These are phyloP conservation scores for Edaphochlamys debaryana DNA, from an alignment of 139 green algal species.

Conservation along the genomic window DNA sequence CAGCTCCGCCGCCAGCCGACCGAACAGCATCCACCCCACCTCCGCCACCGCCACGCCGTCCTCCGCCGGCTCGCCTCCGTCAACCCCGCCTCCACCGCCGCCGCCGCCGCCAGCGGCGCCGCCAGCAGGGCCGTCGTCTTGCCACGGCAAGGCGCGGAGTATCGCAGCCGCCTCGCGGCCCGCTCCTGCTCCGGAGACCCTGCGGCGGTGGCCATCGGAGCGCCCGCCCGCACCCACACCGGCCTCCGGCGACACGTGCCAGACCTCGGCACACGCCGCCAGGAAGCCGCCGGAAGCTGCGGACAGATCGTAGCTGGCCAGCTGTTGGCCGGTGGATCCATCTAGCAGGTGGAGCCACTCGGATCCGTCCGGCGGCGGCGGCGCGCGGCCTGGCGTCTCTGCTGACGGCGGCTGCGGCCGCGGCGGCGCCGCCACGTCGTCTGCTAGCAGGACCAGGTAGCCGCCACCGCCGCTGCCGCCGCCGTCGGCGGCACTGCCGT, in stretches of 20 bases:
- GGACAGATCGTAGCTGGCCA: not conserved
- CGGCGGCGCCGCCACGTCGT: not conserved
- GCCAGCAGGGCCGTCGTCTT: too few species aligned
- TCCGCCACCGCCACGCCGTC: not conserved
- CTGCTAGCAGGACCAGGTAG: conserved; percentile 8
- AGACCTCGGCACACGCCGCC: not conserved
- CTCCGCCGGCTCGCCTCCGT: not conserved
- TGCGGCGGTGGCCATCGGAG: not conserved
- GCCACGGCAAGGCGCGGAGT: too few species aligned
- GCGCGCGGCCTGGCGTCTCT: not conserved
- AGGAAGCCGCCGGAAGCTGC: not conserved
- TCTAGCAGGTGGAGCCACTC: conserved; percentile 16
- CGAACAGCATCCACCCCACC: too few species aligned
- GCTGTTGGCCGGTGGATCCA: not conserved
- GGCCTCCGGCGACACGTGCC: conserved; percentile 10
- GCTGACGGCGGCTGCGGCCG: not conserved
- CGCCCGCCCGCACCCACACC: not conserved
- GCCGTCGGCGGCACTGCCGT: not conserved
- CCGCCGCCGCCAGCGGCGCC: not conserved
- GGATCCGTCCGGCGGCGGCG: not conserved
- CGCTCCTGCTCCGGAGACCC: not conserved
- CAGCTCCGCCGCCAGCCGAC: too few species aligned
- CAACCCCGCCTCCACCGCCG: not conserved
- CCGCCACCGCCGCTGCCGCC: not conserved
- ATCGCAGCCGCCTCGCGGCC: too few species aligned